phyloP scores from a whole-genome alignment of 2,329 filamentous ascomycete genomes.

The Lasiodiplodia sp. region DNA sequence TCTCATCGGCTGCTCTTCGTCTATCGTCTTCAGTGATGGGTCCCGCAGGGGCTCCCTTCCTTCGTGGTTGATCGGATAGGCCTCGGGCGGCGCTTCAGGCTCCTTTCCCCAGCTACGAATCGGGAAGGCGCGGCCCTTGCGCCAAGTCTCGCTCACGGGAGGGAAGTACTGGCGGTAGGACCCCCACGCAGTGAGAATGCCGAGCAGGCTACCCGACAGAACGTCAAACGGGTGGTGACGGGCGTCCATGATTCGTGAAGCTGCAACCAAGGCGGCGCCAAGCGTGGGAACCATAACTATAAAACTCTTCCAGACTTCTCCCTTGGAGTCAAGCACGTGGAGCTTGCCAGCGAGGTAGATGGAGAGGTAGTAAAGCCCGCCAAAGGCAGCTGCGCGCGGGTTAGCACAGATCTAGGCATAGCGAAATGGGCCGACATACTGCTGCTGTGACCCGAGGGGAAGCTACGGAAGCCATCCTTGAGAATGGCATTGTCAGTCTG shows the following conservation, averaged over 20 bases:
- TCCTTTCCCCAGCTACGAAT: slow-evolving; percentile 64
- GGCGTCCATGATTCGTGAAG: slow-evolving; percentile 67
- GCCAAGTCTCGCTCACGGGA: slow-evolving; percentile 61
- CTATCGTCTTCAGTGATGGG: slow-evolving; percentile 36
- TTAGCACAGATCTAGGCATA: slow-evolving; percentile 32
- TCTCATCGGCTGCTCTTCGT: slow-evolving; percentile 41
- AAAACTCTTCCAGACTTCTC: slow-evolving; percentile 66
- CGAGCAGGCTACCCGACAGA: slow-evolving; percentile 61
- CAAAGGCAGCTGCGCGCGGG: slow-evolving; percentile 58
- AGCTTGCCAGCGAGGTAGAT: slow-evolving; percentile 67
- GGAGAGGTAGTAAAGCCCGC: slow-evolving; percentile 66
- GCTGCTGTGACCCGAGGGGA: slow-evolving; percentile 65
- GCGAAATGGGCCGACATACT: slow-evolving; percentile 47
- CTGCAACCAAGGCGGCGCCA: slow-evolving; percentile 62
- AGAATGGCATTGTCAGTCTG: slow-evolving; percentile 58
- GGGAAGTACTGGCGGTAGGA: slow-evolving; percentile 68
- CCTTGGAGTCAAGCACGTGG: slow-evolving; percentile 65
- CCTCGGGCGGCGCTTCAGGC: slow-evolving; percentile 43
- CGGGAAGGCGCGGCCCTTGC: slow-evolving; percentile 65
- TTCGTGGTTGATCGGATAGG: slow-evolving; percentile 37
- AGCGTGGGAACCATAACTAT: slow-evolving; percentile 62
- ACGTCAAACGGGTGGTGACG: slow-evolving; percentile 69
- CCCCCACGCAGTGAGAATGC: slow-evolving; percentile 59
- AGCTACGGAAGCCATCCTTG: slow-evolving; percentile 66
- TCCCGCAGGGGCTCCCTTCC: slow-evolving; percentile 39